A percentile compares a stretch with the other conserved stretches of the same genome.
Evolutionary conservation across 2,329 filamentous ascomycete species (phyloP).

Genomic region (Colletotrichum noveboracense): DNA sequence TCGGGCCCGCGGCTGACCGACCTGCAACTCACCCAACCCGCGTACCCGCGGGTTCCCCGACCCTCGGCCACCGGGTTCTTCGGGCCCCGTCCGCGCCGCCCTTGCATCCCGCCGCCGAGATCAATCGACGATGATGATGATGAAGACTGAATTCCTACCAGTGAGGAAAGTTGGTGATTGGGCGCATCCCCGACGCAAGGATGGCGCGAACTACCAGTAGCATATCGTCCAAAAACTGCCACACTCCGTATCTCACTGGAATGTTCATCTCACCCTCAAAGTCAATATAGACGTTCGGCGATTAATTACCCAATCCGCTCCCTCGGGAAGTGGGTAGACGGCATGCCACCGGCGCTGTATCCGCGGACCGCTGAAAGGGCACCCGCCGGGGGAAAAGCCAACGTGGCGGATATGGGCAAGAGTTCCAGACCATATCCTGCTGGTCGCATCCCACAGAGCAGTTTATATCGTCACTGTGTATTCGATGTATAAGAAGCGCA

Average conservation of each 20-base stretch:
- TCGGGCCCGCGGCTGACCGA: not conserved
- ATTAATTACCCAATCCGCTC: not conserved
- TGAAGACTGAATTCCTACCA: not conserved
- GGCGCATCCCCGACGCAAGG: not conserved
- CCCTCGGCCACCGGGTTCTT: not conserved
- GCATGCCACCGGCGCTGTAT: not conserved
- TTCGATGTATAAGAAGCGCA: not conserved
- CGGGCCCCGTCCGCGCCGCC: not conserved
- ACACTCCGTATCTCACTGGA: not conserved
- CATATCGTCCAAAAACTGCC: not conserved
- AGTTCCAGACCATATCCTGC: not conserved
- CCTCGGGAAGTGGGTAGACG: not conserved
- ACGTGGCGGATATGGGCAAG: not conserved
- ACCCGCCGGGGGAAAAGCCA: not conserved
- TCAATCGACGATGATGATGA: not conserved
- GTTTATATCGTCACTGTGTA: not conserved
- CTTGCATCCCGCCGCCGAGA: not conserved
- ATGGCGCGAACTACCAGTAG: rapidly evolving
- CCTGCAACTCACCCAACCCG: not conserved
- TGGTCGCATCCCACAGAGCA: not conserved
- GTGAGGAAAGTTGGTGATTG: not conserved
- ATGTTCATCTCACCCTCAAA: not conserved
- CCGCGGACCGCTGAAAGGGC: not conserved
- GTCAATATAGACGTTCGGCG: not conserved
- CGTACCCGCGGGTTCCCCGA: not conserved